Conservation (phyloP, 345 rosid species). For the Jatropha curcas region DNA sequence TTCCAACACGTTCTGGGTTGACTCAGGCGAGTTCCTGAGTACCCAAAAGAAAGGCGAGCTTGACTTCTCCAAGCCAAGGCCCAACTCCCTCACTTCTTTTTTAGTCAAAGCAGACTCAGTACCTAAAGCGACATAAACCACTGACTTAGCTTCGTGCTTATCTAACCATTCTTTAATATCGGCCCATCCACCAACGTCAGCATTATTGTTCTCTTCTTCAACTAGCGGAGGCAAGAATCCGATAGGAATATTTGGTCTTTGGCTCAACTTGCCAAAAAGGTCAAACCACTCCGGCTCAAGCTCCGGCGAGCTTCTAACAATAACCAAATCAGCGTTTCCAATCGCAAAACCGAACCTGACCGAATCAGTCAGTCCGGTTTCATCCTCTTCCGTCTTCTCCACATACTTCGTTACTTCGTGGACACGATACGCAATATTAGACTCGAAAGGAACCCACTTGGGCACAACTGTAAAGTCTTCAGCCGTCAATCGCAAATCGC, state of each 20-base stretch:
- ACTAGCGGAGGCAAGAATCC: conserved; percentile 47
- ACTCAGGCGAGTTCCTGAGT: conserved; percentile 18
- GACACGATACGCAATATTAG: conserved; percentile 19
- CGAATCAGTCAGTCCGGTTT: conserved; percentile 38
- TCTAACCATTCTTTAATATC: conserved; percentile 41
- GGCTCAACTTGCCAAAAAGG: conserved; percentile 31
- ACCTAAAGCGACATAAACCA: conserved; percentile 51
- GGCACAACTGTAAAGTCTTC: conserved; percentile 38
- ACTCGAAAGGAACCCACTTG: conserved; percentile 31
- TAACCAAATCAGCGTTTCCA: conserved; percentile 36
- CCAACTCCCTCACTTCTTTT: conserved; percentile 38
- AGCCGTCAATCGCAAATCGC: conserved; percentile 7
- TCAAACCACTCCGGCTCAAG: conserved; percentile 57
- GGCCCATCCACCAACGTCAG: conserved; percentile 25
- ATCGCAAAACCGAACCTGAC: conserved; percentile 43
- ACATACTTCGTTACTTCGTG: conserved; percentile 42
- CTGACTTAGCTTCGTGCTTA: conserved; percentile 35
- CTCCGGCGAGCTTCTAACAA: conserved; percentile 42
- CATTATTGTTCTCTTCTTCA: conserved; percentile 19
- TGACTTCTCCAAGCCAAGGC: conserved; percentile 50
- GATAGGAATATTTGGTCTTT: conserved; percentile 42
- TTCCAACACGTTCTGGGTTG: conserved; percentile 12
- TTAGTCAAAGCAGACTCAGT: conserved; percentile 38
- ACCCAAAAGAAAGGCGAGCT: conserved; percentile 49
- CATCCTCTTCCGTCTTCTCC: conserved; percentile 44